Conservation (phyloP, 2,329 filamentous ascomycete species). For the Fusarium floridanum region DNA sequence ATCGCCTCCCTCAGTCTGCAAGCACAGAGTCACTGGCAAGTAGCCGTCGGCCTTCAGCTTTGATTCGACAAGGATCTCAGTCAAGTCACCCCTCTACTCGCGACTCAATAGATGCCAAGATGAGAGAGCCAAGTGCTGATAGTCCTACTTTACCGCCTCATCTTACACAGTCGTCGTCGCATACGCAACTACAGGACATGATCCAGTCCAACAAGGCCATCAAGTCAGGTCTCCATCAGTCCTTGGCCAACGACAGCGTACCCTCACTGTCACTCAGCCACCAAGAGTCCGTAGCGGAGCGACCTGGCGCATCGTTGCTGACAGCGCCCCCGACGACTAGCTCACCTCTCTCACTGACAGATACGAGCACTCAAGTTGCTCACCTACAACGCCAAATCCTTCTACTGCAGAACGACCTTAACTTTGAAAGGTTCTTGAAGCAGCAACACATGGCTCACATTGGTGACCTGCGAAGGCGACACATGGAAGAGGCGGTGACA, state of each 20-base stretch:
- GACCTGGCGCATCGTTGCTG: constrained; percentile 45
- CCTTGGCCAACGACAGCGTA: constrained; percentile 69
- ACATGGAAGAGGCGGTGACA: constrained; percentile 80
- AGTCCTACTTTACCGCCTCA: constrained; percentile 74
- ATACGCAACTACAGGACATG: constrained; percentile 71
- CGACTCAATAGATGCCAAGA: constrained; percentile 53
- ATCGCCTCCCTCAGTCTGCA: constrained; percentile 67
- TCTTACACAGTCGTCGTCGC: constrained; percentile 61
- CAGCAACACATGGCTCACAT: constrained; percentile 87
- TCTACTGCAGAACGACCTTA: constrained; percentile 82
- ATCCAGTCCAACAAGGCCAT: constrained; percentile 70
- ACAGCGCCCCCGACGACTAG: constrained; percentile 47
- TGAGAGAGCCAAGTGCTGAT: constrained; percentile 59
- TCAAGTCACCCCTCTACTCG: constrained; percentile 64
- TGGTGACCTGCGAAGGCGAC: constrained; percentile 79
- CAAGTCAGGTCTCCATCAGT: constrained; percentile 68
- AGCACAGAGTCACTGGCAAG: constrained; percentile 59
- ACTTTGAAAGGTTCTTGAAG: constrained; percentile 87
- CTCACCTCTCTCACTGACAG: constrained; percentile 48
- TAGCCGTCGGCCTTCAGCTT: constrained; percentile 52
- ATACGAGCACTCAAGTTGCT: constrained; percentile 57
- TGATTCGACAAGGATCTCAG: constrained; percentile 60
- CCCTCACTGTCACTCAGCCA: constrained; percentile 66
- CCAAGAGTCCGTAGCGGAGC: constrained; percentile 61
- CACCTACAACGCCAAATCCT: constrained; percentile 81